Evolutionary conservation across 768 basidiomycete genomes (phyloP), one percentile per base, ranked within the genome.

Genomic region (Multifurca ochricompacta): DNA sequence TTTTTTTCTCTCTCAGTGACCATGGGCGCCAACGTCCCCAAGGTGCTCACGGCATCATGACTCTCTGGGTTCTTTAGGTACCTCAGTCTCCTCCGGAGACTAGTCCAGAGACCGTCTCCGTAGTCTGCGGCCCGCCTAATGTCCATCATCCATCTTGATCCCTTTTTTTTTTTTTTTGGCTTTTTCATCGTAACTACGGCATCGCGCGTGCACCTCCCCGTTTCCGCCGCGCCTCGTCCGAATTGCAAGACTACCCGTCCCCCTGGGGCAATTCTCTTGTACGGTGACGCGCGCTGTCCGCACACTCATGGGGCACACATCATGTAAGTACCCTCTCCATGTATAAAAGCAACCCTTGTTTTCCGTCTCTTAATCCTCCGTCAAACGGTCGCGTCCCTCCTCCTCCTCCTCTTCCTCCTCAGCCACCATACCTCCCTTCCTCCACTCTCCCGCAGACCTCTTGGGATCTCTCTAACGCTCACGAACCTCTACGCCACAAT

Each of bases 401-500:
- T 53, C 58, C 34, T 53, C 61, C 54, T 52, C 50, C 57, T 52
- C 52, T 39, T 54, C 37, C 51, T 48, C 11, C 60, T 47, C n/a
- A n/a, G n/a, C n/a, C n/a, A n/a, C n/a, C n/a, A n/a, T n/a, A n/a
- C n/a, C n/a, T n/a, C n/a, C n/a, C n/a, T n/a, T n/a, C n/a, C 57
- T 32, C 11, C 28, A 28, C 41, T 19, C 56, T 42, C 21, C 45
- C 23, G 37, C n/a, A 44, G 45, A 34, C 56, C 50, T 21, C 43
- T 27, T 48, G 34, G 37, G 36, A 51, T 42, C 5, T 30, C 40
- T 35, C 32, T 34, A 19, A n/a, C 30, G 19, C 14, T 48, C 18
- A 21, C 45, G 9, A 42, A 25, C 30, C 25, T 13, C 21, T n/a
- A 21, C 39, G 57, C 60, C 48, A 78, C 75, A 73, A 72, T 71